A percentile compares a stretch with the other conserved stretches of the same genome.
phyloP scores from a whole-genome alignment of 768 basidiomycete genomes.

The Macrolepiota albuminosa region DNA sequence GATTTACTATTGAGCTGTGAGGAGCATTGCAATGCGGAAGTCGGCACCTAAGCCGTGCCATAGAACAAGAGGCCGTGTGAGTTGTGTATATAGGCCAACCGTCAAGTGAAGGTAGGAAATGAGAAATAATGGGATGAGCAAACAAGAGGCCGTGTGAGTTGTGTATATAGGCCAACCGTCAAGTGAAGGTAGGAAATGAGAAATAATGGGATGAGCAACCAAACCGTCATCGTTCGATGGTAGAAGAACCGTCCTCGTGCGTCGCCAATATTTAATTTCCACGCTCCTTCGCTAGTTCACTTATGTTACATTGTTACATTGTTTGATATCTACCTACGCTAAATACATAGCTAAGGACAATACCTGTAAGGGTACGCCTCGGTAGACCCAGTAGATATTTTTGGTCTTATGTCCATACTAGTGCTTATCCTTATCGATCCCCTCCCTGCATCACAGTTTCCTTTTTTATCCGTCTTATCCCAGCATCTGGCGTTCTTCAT shows the following conservation, averaged over 20 bases:
- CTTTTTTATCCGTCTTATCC: too few relatives aligned
- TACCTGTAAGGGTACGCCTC: too few relatives aligned
- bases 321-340: too few relatives aligned
- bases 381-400: too few relatives aligned
- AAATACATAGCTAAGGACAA: too few relatives aligned
- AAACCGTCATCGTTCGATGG: slow-evolving; percentile 1
- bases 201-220: background rate
- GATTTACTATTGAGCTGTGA: background rate
- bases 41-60: slow-evolving; percentile 66
- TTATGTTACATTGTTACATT: too few relatives aligned
- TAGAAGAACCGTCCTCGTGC: too few relatives aligned
- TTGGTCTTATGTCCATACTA: too few relatives aligned
- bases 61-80: slow-evolving; percentile 55
- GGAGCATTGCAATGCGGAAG: background rate
- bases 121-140: too few relatives aligned
- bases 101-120: background rate
- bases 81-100: background rate
- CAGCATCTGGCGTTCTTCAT: too few relatives aligned
- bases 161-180: background rate
- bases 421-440: too few relatives aligned
- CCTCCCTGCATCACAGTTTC: too few relatives aligned
- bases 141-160: slow-evolving; percentile 49
- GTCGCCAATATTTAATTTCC: background rate
- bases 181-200: background rate
- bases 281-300: background rate